phyloP scores from a whole-genome alignment of 768 basidiomycete genomes.

The Brasilioporus rufonigricans region DNA sequence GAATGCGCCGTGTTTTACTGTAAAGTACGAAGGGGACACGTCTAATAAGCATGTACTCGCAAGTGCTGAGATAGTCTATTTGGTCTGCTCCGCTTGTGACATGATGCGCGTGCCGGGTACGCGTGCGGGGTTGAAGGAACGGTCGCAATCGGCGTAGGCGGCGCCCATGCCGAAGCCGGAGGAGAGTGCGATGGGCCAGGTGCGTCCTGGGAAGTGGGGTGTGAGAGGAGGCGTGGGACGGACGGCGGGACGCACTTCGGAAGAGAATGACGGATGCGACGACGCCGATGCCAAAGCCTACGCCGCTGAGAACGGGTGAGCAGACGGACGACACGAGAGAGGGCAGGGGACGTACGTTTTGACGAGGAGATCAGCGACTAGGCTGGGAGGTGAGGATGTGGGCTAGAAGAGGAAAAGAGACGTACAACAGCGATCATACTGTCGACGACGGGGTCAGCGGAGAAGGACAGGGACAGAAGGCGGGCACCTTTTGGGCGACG shows the following conservation, averaged over 20 bases:
- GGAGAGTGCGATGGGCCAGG: slow-evolving; percentile 85
- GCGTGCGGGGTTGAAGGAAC: slow-evolving; percentile 88
- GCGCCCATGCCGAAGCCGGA: slow-evolving; percentile 86
- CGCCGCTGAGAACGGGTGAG: slow-evolving; percentile 51
- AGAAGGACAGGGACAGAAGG: not conserved
- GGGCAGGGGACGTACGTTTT: slow-evolving; percentile 61
- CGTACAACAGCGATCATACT: slow-evolving; percentile 88
- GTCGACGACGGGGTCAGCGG: not conserved
- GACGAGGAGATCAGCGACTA: slow-evolving; percentile 80
- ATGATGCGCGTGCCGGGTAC: slow-evolving; percentile 81
- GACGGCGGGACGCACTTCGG: slow-evolving; percentile 61
- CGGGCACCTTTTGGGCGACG: slow-evolving; percentile 77
- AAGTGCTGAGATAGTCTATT: slow-evolving; percentile 9
- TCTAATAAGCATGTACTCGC: not conserved
- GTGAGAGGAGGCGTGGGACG: slow-evolving; percentile 4
- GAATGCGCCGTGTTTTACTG: not conserved
- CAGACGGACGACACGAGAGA: not conserved
- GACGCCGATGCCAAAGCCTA: slow-evolving; percentile 88
- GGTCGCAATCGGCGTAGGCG: slow-evolving; percentile 90
- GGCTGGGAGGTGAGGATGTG: not conserved
- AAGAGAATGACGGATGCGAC: slow-evolving; percentile 89
- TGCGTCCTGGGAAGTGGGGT: slow-evolving; percentile 66
- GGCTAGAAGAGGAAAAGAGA: slow-evolving; percentile 36
- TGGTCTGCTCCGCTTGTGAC: slow-evolving; percentile 32
- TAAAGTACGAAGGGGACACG: not conserved